Evolutionary conservation across 495 filamentous ascomycete genomes (phyloP).

Genomic region (Cercophora sp.): DNA sequence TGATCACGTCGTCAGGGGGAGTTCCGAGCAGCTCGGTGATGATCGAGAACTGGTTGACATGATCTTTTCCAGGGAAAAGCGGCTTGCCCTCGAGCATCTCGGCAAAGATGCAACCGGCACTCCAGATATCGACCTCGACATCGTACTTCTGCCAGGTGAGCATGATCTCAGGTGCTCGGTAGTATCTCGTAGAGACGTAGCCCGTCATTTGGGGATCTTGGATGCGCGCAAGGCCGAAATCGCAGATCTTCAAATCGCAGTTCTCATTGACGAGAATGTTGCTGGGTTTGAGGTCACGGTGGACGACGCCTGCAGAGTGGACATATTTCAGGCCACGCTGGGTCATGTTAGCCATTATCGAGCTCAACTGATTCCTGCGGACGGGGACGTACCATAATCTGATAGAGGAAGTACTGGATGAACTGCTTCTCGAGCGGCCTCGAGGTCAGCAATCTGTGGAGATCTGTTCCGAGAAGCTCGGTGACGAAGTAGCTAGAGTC

Average conservation of each 20-base stretch:
- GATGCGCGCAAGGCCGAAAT: slow-evolving; percentile 94
- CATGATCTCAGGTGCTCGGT: slow-evolving; percentile 98
- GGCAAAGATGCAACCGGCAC: slow-evolving; percentile 96
- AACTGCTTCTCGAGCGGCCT: slow-evolving; percentile 97
- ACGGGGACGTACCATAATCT: slow-evolving; percentile 80
- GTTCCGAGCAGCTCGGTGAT: slow-evolving; percentile 97
- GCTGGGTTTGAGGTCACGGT: slow-evolving; percentile 94
- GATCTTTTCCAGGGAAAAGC: slow-evolving; percentile 96
- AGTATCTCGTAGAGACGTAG: slow-evolving; percentile 98
- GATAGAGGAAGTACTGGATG: slow-evolving; percentile 99
- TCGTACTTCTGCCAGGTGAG: slow-evolving; percentile 99
- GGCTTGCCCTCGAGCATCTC: slow-evolving; percentile 99
- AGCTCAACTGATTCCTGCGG: too few species aligned
- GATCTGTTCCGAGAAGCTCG: slow-evolving; percentile 92
- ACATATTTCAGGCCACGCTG: slow-evolving; percentile 98
- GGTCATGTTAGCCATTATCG: too few species aligned
- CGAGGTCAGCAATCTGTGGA: slow-evolving; percentile 92
- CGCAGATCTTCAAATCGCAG: slow-evolving; percentile 98
- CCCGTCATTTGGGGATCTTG: slow-evolving; percentile 99
- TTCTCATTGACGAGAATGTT: slow-evolving; percentile 99
- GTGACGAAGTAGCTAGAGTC: slow-evolving; percentile 86
- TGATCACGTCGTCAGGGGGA: slow-evolving; percentile 97
- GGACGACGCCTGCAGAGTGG: slow-evolving; percentile 95
- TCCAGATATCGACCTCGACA: slow-evolving; percentile 99
- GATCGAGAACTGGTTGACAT: slow-evolving; percentile 99